Percentiles rank a stretch among this genome's conserved stretches.
phyloP scores from a whole-genome alignment of 768 basidiomycete genomes.

The Lactarius hatsudake region DNA sequence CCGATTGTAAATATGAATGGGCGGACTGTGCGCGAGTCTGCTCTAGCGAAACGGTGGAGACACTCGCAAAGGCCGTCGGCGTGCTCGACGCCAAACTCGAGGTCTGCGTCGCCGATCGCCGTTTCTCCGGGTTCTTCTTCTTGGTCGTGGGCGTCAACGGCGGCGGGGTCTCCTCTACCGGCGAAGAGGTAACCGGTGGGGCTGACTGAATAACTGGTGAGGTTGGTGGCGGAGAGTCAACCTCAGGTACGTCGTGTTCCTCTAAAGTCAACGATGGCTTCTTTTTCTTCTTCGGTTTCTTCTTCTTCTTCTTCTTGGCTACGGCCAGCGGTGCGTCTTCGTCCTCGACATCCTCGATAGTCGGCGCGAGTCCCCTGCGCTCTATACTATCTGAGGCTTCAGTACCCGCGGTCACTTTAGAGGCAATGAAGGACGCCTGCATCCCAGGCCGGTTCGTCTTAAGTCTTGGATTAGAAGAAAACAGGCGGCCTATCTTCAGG shows the following conservation, averaged over 20 bases:
- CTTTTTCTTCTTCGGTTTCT: constrained; percentile 72
- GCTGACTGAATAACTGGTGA: constrained; percentile 22
- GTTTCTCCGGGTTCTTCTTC: constrained; percentile 19
- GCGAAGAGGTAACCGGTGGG: background rate
- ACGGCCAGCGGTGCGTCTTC: constrained; percentile 48
- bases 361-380: constrained; percentile 43
- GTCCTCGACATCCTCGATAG: constrained; percentile 73
- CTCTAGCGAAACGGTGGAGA: constrained; percentile 41
- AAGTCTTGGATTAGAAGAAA: constrained; percentile 34
- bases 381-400: constrained; percentile 3
- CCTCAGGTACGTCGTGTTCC: constrained; percentile 24
- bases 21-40: constrained; percentile 63
- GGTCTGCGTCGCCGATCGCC: constrained; percentile 15
- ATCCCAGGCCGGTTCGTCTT: constrained; percentile 16
- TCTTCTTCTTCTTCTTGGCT: constrained; percentile 68
- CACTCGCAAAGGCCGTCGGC: constrained; percentile 29
- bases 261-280: constrained; percentile 34
- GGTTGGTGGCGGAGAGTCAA: constrained; percentile 28
- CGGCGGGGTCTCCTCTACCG: background rate
- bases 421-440: background rate
- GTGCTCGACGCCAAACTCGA: constrained; percentile 27
- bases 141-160: background rate
- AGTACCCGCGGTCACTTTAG: background rate
- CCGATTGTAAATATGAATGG: constrained; percentile 61
- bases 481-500: constrained; percentile 56